Evolutionary conservation across 768 basidiomycete genomes (phyloP), one percentile per base, ranked within the genome.

Genomic region (Symmetrospora coprosmae): DNA sequence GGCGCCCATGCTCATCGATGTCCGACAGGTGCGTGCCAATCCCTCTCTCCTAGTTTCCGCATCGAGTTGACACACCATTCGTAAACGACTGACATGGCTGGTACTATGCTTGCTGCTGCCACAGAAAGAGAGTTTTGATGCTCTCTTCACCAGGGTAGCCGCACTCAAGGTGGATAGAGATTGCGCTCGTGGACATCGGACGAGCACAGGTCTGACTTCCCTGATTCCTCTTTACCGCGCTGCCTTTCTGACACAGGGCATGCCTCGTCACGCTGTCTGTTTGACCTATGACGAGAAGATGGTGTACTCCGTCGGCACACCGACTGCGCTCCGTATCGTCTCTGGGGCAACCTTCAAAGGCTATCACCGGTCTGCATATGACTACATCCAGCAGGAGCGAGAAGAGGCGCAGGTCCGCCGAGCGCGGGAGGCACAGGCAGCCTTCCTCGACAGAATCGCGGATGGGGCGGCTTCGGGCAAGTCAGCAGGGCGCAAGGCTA

Each of bases 201-300:
- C n/a, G n/a, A n/a, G n/a, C n/a, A n/a, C n/a, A n/a, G n/a, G n/a
- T n/a, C n/a, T n/a, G n/a, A n/a, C n/a, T n/a, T n/a, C n/a, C n/a
- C n/a, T n/a, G n/a, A n/a, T n/a, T n/a, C n/a, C n/a, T n/a, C n/a
- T n/a, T n/a, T 50, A 8, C 49, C 31, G 11, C 25, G 16, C 21
- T 50, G 8, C 8, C 11, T 6, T 49, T 6, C n/a, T 5, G 7
- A 19, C 7, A n/a, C 6, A 50, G 49, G 14, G 30, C 11, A 21
- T 35, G 6, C 13, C 49, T 11, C 9, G 8, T 13, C 31, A 50
- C 19, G 16, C 7, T 16, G 23, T 50, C 11, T 23, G 31, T 4
- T 50, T 50, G 31, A 50, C 49, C 7, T 50, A 50, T 35, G 38
- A 50, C 31, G 49, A 35, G 31, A 30, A 50, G 28, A 50, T 21